Evolutionary conservation across 2,329 filamentous ascomycete genomes (phyloP), one percentile per base, ranked within the genome.

Genomic region (Tolypocladium pustulatum): DNA sequence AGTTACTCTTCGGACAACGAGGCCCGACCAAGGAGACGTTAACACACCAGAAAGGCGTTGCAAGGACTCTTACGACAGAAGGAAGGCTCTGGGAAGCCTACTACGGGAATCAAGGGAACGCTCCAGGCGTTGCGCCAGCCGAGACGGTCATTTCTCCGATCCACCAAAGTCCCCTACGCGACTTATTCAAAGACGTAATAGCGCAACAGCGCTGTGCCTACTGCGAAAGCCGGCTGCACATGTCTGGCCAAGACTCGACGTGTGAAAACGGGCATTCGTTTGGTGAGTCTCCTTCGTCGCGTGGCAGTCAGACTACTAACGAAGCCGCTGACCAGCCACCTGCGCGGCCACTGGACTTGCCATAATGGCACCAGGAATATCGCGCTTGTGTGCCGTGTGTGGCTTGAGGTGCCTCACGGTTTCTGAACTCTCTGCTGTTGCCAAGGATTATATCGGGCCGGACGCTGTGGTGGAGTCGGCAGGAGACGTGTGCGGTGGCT

Each of bases 31-130:
- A 53, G 10, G 30, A 8, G 30, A 8, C 20, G 49, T 20, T 62
- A 59, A 1, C 57, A 55, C 6, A 58, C 63, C 7, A 58, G 59
- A 0, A 36, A 34, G 0, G 55, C 58, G 9, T 20, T 43, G 20
- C 40, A 27, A 41, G 20, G 37, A 20, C 22, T 53, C 68, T 81
- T 25, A 80, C 79, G n/a, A 82, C 81, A 2, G 82, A 85, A 66
- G 82, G 76, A 0, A 71, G 72, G 41, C 72, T 80, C 52, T 84
- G 81, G 76, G 78, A 84, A 61, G 82, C 79, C 76, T 81, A 84
- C 77, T 84, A 85, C 63, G 81, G 80, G 22, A 71, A 71, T n/a
- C 79, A 78, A 0, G 70, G 73, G 0, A 71, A 74, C 2, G 76
- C 82, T 3, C 71, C 75, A 0, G 79, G 77, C 4, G 71, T 76